Percentiles rank a stretch among this genome's conserved stretches.
Conservation (phyloP, 306 rosid species). For the Pyrus communis region DNA sequence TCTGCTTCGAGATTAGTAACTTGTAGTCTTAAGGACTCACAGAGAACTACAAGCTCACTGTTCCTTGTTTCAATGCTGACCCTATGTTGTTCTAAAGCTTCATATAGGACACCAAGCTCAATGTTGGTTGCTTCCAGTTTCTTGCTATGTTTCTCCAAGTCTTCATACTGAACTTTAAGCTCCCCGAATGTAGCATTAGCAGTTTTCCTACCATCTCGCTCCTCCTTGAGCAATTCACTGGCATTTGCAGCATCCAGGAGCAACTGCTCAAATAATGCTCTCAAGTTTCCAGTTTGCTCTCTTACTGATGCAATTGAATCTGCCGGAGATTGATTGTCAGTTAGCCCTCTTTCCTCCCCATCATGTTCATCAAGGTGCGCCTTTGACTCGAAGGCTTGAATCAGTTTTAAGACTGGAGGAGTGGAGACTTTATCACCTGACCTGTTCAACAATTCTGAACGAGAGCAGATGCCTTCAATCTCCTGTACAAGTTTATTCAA, state of each 20-base stretch:
- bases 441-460: conserved; percentile 33
- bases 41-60: conserved; percentile 44
- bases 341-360: conserved; percentile 25
- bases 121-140: conserved; percentile 59
- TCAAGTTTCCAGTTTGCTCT: conserved; percentile 51
- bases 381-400: conserved; percentile 82
- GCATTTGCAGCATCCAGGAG: conserved; percentile 48
- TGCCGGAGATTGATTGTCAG: conserved; percentile 28
- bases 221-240: conserved; percentile 45
- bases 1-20: conserved; percentile 33
- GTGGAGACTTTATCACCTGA: conserved; percentile 39
- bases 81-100: conserved; percentile 50
- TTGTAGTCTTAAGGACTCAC: conserved; percentile 46
- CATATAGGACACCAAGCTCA: conserved; percentile 67
- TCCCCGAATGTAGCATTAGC: conserved; percentile 32
- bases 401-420: conserved; percentile 67
- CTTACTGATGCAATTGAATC: conserved; percentile 39
- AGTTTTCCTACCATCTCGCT: conserved; percentile 45
- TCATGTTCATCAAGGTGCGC: conserved; percentile 50
- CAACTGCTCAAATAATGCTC: conserved; percentile 49
- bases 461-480: conserved; percentile 39
- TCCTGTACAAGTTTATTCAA: conserved; percentile 59
- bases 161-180: conserved; percentile 47
- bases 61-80: conserved; percentile 41
- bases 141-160: conserved; percentile 49